Percentiles rank a stretch among this genome's conserved stretches.
Evolutionary conservation across 257 asterid species (phyloP).

Genomic region (Solanum chaucha): DNA sequence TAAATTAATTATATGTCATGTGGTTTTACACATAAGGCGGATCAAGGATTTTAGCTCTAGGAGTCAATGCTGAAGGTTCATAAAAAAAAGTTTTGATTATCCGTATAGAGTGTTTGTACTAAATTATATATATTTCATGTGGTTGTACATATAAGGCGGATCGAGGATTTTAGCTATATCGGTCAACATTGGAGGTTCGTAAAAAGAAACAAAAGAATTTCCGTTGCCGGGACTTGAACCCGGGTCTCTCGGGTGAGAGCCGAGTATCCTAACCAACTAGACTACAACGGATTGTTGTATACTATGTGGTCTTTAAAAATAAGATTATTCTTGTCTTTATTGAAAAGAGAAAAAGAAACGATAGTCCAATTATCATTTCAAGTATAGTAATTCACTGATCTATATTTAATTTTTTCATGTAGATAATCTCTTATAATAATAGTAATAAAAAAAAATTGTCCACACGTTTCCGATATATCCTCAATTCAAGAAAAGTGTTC

Average conservation of each 20-base stretch:
- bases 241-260: slow-evolving; percentile 99
- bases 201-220: neutral
- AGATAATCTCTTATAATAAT: neutral
- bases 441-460: no score
- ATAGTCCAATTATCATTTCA: neutral
- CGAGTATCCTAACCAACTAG: slow-evolving; percentile 99
- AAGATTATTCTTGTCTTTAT: no score
- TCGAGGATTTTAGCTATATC: neutral
- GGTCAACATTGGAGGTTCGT: neutral
- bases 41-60: neutral
- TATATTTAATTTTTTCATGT: neutral
- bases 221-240: slow-evolving; percentile 86
- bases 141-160: no score
- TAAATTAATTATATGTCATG: neutral
- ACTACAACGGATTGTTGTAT: slow-evolving; percentile 63
- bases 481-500: neutral
- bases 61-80: neutral
- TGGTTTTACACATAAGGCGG: neutral
- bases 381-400: neutral
- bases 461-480: neutral
- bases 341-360: neutral
- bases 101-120: no score
- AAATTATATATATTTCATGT: no score
- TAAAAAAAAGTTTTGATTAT: no score
- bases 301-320: neutral